Base-by-base conservation (phyloP, 2,329 filamentous ascomycete species). In the Aspergillus brunneoviolaceus region DNA sequence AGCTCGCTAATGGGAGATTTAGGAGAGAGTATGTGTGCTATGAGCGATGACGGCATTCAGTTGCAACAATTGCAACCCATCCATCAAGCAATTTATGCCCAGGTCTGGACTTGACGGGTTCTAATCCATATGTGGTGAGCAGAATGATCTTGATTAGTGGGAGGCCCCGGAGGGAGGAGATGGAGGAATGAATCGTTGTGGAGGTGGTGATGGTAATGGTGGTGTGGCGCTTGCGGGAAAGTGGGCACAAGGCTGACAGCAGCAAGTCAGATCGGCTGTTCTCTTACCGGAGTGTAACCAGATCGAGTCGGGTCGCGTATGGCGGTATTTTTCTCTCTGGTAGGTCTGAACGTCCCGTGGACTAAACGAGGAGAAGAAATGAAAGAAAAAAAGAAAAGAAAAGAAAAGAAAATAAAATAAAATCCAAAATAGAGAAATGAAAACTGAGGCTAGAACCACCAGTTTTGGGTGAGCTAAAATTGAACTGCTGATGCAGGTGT, bases 241-340 rank as follows among this genome's bases (percentile, higher is more conserved):
- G 65, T 63, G 62, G 62, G 54, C 65, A 67, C 65, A 70, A 69
- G 67, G 67, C 66, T 69, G 66, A 67, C 60, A 61, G 65, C 64
- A 65, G 61, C 66, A 69, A 67, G 65, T 67, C 56, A 64, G 67
- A 67, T 67, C 63, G 63, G 54, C 60, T 58, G 59, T 63, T 61
- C 60, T 51, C 57, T 58, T 68, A 64, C 63, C 60, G 55, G 57
- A 64, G 54, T 64, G 64, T 63, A 66, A 64, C 67, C 59, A 65
- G 67, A 69, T 69, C 64, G 61, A 61, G 63, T 68, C 64, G 61
- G 61, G 63, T 62, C 58, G 49, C 50, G 53, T 64, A 59, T 62
- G 55, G n/a, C 42, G 42, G 47, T 55, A 60, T 53, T 52, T 35
- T 49, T 42, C 16, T 48, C 42, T 57, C 52, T 57, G n/a, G 21